phyloP scores from a whole-genome alignment of 768 basidiomycete species.

The Mycena chlorophos region DNA sequence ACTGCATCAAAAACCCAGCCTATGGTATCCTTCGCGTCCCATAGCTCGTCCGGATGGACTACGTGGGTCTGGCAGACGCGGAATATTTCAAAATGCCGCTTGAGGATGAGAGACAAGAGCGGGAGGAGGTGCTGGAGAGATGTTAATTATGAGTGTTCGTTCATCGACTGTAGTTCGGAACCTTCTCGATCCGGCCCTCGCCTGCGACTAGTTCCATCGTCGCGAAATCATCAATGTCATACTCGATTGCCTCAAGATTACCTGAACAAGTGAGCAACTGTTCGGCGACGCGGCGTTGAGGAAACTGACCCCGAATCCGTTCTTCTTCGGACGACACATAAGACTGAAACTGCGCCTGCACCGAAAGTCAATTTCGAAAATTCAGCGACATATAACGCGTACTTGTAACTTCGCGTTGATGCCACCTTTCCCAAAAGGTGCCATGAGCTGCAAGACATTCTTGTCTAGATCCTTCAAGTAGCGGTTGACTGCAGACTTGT shows the following conservation, averaged over 20 bases:
- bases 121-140: constrained; percentile 6
- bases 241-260: constrained; percentile 15
- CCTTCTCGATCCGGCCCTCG: constrained; percentile 17
- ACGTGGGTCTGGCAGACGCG: constrained; percentile 1
- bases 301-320: constrained; percentile 4
- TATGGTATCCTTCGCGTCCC: constrained; percentile 7
- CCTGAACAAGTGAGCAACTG: not conserved
- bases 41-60: constrained; percentile 8
- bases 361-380: no score
- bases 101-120: constrained; percentile 9
- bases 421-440: not conserved
- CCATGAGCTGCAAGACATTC: not conserved
- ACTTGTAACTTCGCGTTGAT: constrained; percentile 8
- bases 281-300: not conserved
- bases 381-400: not conserved
- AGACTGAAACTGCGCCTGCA: constrained; percentile 8
- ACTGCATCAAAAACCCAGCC: constrained; percentile 3
- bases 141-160: not conserved
- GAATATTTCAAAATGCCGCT: constrained; percentile 17
- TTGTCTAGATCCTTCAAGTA: constrained; percentile 4
- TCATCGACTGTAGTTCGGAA: no score
- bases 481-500: constrained; percentile 2
- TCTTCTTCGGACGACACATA: constrained; percentile 14
- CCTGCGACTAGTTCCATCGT: constrained; percentile 14
- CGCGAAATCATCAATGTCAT: constrained; percentile 12